Percentiles rank a stretch among this genome's conserved stretches.
These are phyloP conservation scores for Bruguiera parviflora DNA, from an alignment of 345 rosid genomes.

Conservation along the genomic window DNA sequence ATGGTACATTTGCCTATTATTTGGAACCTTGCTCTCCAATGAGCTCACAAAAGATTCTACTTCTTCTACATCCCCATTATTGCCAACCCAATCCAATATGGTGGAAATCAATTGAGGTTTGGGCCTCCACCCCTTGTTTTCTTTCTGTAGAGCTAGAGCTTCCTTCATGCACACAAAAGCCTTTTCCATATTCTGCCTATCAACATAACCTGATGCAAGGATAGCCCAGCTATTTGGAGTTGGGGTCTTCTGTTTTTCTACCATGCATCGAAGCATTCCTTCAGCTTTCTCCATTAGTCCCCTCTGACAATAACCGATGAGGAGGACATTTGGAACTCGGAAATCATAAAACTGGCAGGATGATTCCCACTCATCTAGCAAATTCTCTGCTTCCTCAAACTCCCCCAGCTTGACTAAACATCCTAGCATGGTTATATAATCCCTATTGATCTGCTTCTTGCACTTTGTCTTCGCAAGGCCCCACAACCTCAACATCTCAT, in stretches of 20 bases:
- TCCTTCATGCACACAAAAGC: conserved; percentile 41
- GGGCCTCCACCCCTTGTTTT: conserved; percentile 39
- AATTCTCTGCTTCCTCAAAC: conserved; percentile 35
- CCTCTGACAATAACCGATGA: conserved; percentile 35
- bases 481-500: conserved; percentile 46
- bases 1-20: conserved; percentile 52
- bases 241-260: conserved; percentile 27
- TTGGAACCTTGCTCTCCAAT: conserved; percentile 23
- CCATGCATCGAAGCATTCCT: conserved; percentile 27
- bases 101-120: conserved; percentile 28
- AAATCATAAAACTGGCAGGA: conserved; percentile 35
- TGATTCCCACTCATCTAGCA: conserved; percentile 41
- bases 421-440: conserved; percentile 39
- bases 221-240: conserved; percentile 46
- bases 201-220: conserved; percentile 31
- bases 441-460: conserved; percentile 35
- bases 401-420: conserved; percentile 37
- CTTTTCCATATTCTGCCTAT: conserved; percentile 41
- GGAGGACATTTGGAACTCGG: conserved; percentile 46
- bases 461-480: conserved; percentile 26
- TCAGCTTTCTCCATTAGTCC: conserved; percentile 42
- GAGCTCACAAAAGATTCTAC: conserved; percentile 31
- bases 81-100: conserved; percentile 40
- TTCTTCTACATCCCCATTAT: conserved; percentile 49
- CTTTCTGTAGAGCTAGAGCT: conserved; percentile 34